Base-by-base conservation (phyloP, 192 early-diverging fungal genomes). In the Coemansia sp. region DNA sequence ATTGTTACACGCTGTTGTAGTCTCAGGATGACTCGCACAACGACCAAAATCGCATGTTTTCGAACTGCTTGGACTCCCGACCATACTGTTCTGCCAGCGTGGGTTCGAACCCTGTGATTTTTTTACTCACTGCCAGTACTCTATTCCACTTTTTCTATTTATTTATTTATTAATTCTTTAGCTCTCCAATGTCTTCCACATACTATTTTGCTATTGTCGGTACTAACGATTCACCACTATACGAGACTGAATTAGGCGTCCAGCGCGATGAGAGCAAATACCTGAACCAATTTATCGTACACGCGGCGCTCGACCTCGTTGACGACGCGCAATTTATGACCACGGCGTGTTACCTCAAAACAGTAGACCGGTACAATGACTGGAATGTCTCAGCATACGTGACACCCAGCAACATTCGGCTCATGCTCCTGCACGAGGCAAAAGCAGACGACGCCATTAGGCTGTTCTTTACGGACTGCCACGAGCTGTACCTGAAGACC, bases 201-300 rank as follows among this genome's bases (percentile, higher is more conserved):
- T 93, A 85, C 56, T 97, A 96, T 73, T 97, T 98, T 88, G 93
- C 86, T 48, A 94, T 98, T 67, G 92, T 98, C 44, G 96, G 97
- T 6, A 91, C 93, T 50, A 88, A 91, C 37, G 98, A 99, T 84
- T 93, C 93, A 69, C 98, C 98, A 34, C 84, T 99, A 40, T 99
- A 94, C 81, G 98, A 99, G 77, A 87, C 93, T 53, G 96, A 98
- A 64, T 90, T 96, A 65, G 88, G 87, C 11, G 73, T 83, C 6
- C 72, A 67, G 39, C 57, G 78, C 6, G 60, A 74, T 35, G 89
- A 86, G 87, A 95, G 69, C 95, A 97, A 69, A 84, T 90, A 98
- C 79, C 74, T 99, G 61, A 95, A 95, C 71, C 98, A 99, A 71
- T 99, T 99, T 69, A 93, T 98, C 50, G 89, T 94, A 11, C 98